Percentiles rank a stretch among this genome's conserved stretches.
phyloP scores from a whole-genome alignment of 345 rosid genomes.

The Citrus unshiu region DNA sequence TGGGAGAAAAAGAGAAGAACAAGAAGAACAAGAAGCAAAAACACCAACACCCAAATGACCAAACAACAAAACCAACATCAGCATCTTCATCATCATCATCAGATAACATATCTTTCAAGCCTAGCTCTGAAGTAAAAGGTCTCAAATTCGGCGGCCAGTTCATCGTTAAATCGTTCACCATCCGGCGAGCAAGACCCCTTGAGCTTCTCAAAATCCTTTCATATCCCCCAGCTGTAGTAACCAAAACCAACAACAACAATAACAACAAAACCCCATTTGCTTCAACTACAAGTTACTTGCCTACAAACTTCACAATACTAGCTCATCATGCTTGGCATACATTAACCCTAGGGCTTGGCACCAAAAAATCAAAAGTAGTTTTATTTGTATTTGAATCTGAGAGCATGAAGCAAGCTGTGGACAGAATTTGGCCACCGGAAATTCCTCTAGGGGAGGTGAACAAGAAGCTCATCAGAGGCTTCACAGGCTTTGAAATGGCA shows the following conservation, averaged over 20 bases:
- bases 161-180: constrained; percentile 89
- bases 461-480: constrained; percentile 70
- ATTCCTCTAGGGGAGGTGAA: constrained; percentile 85
- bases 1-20: constrained; percentile 66
- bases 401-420: constrained; percentile 47
- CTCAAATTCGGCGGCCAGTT: constrained; percentile 87
- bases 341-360: constrained; percentile 82
- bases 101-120: constrained; percentile 60
- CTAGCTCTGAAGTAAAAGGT: constrained; percentile 77
- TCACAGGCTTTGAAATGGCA: constrained; percentile 74
- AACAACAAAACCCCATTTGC: constrained; percentile 46
- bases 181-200: constrained; percentile 69
- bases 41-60: constrained; percentile 59
- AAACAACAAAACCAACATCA: constrained; percentile 43
- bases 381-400: constrained; percentile 86
- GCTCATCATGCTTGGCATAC: constrained; percentile 99
- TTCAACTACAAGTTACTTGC: constrained; percentile 77
- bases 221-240: constrained; percentile 39
- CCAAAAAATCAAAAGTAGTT: constrained; percentile 75
- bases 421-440: constrained; percentile 78
- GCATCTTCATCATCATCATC: constrained; percentile 7
- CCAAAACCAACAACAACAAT: constrained; percentile 13
- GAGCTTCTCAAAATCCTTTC: constrained; percentile 83
- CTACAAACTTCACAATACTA: constrained; percentile 89
- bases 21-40: constrained; percentile 68